Evolutionary conservation across 2,329 filamentous ascomycete species (phyloP).

Genomic region (Aureobasidium lini): DNA sequence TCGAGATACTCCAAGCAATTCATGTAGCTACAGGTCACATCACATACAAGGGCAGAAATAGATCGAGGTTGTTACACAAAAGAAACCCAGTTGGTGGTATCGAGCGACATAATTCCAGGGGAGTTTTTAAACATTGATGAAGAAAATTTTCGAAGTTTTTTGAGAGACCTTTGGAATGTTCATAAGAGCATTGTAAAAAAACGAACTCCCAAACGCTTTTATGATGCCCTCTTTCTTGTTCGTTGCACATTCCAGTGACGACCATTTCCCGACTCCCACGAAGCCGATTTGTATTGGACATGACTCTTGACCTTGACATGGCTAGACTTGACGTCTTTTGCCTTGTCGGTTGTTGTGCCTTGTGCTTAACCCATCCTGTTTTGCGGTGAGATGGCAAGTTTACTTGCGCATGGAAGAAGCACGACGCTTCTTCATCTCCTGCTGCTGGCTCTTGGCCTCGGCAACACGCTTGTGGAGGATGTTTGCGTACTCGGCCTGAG

Average conservation of each 20-base stretch:
- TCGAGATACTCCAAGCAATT: background rate
- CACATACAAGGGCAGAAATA: background rate
- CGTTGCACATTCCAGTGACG: slow-evolving; percentile 4
- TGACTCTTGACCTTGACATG: slow-evolving; percentile 7
- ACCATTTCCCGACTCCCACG: slow-evolving; percentile 4
- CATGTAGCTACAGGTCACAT: background rate
- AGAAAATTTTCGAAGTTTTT: background rate
- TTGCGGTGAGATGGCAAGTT: slow-evolving; percentile 19
- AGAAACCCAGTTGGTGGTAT: slow-evolving; percentile 8
- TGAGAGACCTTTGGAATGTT: slow-evolving; percentile 6
- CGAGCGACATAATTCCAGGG: background rate
- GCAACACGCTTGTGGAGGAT: slow-evolving; percentile 93
- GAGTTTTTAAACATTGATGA: background rate
- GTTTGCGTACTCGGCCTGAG: slow-evolving; percentile 90
- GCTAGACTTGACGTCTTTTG: background rate
- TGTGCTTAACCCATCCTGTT: background rate
- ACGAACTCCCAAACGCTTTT: slow-evolving; percentile 8
- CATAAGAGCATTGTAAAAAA: background rate
- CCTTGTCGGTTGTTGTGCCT: background rate
- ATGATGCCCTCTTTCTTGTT: background rate
- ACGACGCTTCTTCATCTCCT: slow-evolving; percentile 91
- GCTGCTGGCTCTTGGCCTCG: slow-evolving; percentile 91
- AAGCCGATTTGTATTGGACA: background rate
- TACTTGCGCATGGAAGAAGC: slow-evolving; percentile 90
- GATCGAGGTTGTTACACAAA: background rate